A percentile compares a stretch with the other conserved stretches of the same genome.
These are phyloP conservation scores for Colletotrichum orbiculare DNA, from an alignment of 2,329 filamentous ascomycete genomes.

Conservation along the genomic window DNA sequence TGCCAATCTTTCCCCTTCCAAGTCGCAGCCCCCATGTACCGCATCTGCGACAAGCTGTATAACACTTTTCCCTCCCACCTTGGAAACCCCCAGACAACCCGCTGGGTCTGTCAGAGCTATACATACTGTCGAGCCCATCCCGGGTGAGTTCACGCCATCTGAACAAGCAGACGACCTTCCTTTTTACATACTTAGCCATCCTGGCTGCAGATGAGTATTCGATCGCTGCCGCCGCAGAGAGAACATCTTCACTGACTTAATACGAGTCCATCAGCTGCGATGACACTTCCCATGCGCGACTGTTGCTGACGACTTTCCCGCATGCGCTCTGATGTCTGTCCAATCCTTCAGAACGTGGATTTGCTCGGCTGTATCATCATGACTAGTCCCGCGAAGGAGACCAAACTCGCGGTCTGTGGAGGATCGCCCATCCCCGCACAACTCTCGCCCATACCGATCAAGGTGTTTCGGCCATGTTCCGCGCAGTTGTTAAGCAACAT, in stretches of 20 bases:
- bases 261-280: neutral
- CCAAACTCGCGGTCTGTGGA: neutral
- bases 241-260: slow-evolving; percentile 1
- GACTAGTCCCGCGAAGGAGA: slow-evolving; percentile 1
- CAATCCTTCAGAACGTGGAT: slow-evolving; percentile 17
- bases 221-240: slow-evolving; percentile 1
- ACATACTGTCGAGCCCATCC: too few relatives aligned
- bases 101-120: neutral
- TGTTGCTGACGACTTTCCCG: slow-evolving; percentile 6
- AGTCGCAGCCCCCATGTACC: slow-evolving; percentile 6
- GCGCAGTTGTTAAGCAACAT: too few relatives aligned
- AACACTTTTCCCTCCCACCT: neutral
- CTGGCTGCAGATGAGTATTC: neutral
- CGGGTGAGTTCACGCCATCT: too few relatives aligned
- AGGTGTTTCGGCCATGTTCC: too few relatives aligned
- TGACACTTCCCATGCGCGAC: neutral
- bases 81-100: neutral
- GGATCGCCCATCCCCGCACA: too few relatives aligned
- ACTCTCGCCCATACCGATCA: too few relatives aligned
- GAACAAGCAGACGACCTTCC: too few relatives aligned
- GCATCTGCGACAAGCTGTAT: neutral
- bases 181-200: too few relatives aligned
- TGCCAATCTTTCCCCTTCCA: slow-evolving; percentile 24
- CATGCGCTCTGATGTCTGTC: slow-evolving; percentile 23
- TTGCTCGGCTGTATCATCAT: slow-evolving; percentile 24